Evolutionary conservation across 2,329 filamentous ascomycete species (phyloP).

Genomic region (Gyromitra esculenta): DNA sequence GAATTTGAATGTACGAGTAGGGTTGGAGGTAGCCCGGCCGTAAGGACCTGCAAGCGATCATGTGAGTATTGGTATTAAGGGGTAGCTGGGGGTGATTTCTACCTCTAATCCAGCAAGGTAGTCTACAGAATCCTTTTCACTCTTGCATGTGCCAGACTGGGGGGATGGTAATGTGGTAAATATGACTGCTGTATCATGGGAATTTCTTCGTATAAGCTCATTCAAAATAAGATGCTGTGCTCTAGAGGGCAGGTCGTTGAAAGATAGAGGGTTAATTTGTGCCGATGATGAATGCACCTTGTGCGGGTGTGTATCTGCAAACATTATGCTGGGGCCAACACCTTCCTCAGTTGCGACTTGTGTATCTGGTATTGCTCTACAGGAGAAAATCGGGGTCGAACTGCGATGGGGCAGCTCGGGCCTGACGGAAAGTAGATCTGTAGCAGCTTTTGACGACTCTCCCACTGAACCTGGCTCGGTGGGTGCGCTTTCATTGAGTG

Average conservation of each 20-base stretch:
- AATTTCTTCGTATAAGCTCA: constrained; percentile 78
- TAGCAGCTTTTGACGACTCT: constrained; percentile 19
- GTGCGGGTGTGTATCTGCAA: constrained; percentile 66
- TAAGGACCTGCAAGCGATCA: constrained; percentile 77
- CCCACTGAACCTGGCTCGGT: background rate
- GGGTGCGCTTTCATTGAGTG: background rate
- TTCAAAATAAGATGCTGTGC: constrained; percentile 89
- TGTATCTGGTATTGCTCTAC: constrained; percentile 76
- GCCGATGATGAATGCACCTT: constrained; percentile 63
- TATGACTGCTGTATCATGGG: constrained; percentile 76
- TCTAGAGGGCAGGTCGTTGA: constrained; percentile 85
- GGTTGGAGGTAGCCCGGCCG: constrained; percentile 77
- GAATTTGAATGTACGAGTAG: constrained; percentile 85
- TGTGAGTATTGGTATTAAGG: constrained; percentile 59
- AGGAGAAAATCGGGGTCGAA: constrained; percentile 70
- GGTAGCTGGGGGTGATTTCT: constrained; percentile 18
- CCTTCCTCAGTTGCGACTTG: constrained; percentile 72
- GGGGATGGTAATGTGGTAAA: constrained; percentile 87
- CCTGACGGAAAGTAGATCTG: background rate
- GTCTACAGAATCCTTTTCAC: constrained; percentile 74
- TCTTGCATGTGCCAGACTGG: constrained; percentile 76
- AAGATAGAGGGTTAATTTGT: constrained; percentile 74
- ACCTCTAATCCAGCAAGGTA: constrained; percentile 68
- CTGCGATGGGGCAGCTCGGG: constrained; percentile 43
- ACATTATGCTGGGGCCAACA: constrained; percentile 77